These are phyloP conservation scores for Moelleriella libera DNA, from an alignment of 2,329 filamentous ascomycete genomes.

Conservation along the genomic window DNA sequence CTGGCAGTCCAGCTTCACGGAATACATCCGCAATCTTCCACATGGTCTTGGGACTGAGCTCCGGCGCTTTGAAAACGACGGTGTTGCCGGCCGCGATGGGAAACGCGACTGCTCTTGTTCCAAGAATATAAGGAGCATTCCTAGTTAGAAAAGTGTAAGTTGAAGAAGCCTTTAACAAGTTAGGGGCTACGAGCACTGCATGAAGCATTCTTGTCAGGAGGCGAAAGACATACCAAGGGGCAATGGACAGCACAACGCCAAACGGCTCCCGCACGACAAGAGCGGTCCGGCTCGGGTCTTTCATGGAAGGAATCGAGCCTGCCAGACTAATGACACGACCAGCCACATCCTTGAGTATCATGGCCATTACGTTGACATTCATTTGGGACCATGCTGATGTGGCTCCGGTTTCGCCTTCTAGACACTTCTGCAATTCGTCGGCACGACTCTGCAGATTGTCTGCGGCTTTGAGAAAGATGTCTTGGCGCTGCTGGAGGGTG, in stretches of 20 bases:
- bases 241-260: slow-evolving; percentile 66
- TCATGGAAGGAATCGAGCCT: slow-evolving; percentile 21
- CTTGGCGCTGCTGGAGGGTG: slow-evolving; percentile 45
- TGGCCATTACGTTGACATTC: slow-evolving; percentile 20
- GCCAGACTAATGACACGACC: slow-evolving; percentile 24
- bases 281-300: slow-evolving; percentile 25
- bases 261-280: slow-evolving; percentile 63
- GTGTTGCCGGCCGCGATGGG: slow-evolving; percentile 71
- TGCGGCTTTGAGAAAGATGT: slow-evolving; percentile 57
- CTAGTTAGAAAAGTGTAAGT: slow-evolving; percentile 15
- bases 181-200: background rate
- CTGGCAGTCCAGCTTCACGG: slow-evolving; percentile 62
- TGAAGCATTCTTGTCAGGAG: slow-evolving; percentile 47
- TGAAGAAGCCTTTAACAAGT: background rate
- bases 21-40: slow-evolving; percentile 50
- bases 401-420: slow-evolving; percentile 35
- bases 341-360: slow-evolving; percentile 28
- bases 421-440: slow-evolving; percentile 46
- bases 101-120: slow-evolving; percentile 38
- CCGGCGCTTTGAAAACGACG: slow-evolving; percentile 57
- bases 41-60: slow-evolving; percentile 50
- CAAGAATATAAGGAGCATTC: slow-evolving; percentile 44
- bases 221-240: slow-evolving; percentile 72
- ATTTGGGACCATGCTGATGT: slow-evolving; percentile 23
- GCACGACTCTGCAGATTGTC: slow-evolving; percentile 45